Conservation (phyloP, 768 basidiomycete species). For the Rhizopogon rudus region DNA sequence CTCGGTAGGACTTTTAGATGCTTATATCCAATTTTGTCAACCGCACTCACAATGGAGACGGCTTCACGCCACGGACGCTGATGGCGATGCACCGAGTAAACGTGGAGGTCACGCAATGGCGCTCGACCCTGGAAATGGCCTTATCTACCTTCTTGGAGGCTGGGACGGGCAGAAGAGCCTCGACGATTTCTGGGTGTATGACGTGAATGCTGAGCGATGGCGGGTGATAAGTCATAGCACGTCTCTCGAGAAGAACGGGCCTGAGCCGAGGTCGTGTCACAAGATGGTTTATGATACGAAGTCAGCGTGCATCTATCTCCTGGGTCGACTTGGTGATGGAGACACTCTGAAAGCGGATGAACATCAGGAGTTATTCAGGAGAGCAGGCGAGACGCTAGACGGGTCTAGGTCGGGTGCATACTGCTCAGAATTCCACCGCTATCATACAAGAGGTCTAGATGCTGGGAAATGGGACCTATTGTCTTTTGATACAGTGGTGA, state of each 20-base stretch:
- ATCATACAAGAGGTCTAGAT: conserved; percentile 58
- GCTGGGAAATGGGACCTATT: conserved; percentile 71
- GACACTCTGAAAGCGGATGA: conserved; percentile 33
- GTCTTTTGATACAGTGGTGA: conserved; percentile 61
- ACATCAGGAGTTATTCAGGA: conserved; percentile 30
- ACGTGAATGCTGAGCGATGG: conserved; percentile 58
- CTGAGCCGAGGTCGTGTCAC: conserved; percentile 70
- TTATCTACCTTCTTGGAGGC: conserved; percentile 75
- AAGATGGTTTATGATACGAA: conserved; percentile 78
- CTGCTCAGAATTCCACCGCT: conserved; percentile 73
- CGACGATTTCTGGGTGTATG: conserved; percentile 78
- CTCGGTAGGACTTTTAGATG: conserved; percentile 54
- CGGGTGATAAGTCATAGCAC: conserved; percentile 51
- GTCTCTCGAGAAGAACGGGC: conserved; percentile 55
- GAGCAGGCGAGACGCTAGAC: conserved; percentile 15
- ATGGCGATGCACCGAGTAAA: conserved; percentile 57
- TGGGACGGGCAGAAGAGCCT: conserved; percentile 71
- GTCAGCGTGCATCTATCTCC: conserved; percentile 64
- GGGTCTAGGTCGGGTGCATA: conserved; percentile 24
- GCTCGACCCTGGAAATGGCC: conserved; percentile 55
- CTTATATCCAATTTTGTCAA: conserved; percentile 50
- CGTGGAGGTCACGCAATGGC: conserved; percentile 84
- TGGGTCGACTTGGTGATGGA: conserved; percentile 63
- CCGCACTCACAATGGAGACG: conserved; percentile 60
- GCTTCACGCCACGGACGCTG: conserved; percentile 53